Conservation (phyloP, 257 asterid species). For the Fraxinus pennsylvanica region DNA sequence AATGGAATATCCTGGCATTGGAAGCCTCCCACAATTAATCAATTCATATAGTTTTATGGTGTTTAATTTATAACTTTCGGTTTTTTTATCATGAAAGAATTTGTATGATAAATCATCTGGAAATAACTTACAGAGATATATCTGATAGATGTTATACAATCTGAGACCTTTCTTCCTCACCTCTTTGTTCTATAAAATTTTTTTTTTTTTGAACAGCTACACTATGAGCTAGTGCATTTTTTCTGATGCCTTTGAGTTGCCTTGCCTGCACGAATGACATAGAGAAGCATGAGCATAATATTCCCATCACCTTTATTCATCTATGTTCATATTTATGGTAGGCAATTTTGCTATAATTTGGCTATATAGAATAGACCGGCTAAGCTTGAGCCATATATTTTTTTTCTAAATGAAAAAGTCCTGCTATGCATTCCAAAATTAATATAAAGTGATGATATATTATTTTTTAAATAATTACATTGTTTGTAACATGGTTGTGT, state of each 20-base stretch:
- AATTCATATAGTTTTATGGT: background rate
- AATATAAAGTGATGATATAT: background rate
- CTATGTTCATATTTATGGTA: background rate
- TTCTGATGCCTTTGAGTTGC: constrained; percentile 40
- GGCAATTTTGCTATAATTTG: background rate
- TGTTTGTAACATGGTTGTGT: constrained; percentile 74
- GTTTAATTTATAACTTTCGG: background rate
- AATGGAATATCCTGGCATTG: background rate
- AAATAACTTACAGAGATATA: background rate
- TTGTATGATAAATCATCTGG: constrained; percentile 3
- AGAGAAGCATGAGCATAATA: constrained; percentile 8
- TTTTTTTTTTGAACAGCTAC: background rate
- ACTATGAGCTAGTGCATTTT: constrained; percentile 44
- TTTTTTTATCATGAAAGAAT: background rate
- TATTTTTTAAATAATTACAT: constrained; percentile 43
- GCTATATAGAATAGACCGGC: background rate
- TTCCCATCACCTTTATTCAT: background rate
- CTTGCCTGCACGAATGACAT: constrained; percentile 57
- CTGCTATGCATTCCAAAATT: background rate
- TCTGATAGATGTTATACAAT: background rate
- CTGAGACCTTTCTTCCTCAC: background rate
- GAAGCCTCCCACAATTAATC: background rate
- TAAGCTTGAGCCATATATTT: background rate
- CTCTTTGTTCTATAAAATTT: background rate
- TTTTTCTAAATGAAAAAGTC: background rate